These are phyloP conservation scores for Rhododendron griersonianum DNA, from an alignment of 148 eudicot genomes.

Conservation along the genomic window DNA sequence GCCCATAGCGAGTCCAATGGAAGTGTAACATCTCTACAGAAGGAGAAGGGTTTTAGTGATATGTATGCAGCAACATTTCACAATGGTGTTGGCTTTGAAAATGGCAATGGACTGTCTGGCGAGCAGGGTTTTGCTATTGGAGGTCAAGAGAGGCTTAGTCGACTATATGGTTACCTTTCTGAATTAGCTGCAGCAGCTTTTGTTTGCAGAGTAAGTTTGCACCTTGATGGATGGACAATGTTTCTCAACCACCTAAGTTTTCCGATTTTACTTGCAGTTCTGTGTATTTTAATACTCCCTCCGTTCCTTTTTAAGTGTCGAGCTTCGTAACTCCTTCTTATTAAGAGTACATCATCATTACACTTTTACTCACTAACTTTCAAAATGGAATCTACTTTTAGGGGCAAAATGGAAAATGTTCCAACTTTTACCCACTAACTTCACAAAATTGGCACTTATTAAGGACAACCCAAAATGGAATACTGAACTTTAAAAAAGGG, in stretches of 20 bases:
- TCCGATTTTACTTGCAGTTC: background rate
- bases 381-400: no score
- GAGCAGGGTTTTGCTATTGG: conserved; percentile 98
- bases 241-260: background rate
- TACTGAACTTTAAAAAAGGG: no score
- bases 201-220: conserved; percentile 85
- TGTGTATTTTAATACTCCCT: background rate
- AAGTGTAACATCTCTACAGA: conserved; percentile 24
- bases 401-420: no score
- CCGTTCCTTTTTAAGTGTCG: no score
- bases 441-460: no score
- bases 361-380: no score
- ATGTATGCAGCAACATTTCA: conserved; percentile 51
- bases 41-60: conserved; percentile 37
- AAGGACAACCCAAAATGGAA: no score
- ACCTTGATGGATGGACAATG: background rate
- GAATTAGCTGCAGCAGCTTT: conserved; percentile 99
- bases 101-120: conserved; percentile 73
- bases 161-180: conserved; percentile 77
- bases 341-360: no score
- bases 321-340: no score
- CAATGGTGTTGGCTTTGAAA: conserved; percentile 95
- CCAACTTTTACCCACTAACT: no score
- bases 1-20: conserved; percentile 37
- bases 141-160: conserved; percentile 80